Evolutionary conservation across 805 yeast species (phyloP).

Genomic region (Huiozyma sinensis): DNA sequence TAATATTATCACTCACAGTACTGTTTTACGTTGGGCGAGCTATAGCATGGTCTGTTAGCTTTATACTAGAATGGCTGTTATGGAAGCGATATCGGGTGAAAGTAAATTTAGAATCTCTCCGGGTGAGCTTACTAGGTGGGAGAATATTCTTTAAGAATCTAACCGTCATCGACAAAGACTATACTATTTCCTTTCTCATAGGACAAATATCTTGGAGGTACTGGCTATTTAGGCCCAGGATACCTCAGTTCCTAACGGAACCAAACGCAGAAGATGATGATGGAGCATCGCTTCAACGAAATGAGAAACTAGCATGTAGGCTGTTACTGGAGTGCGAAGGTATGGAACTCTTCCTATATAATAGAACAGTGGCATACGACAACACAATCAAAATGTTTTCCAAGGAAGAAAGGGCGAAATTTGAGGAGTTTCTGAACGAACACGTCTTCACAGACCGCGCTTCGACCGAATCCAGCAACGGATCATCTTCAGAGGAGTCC

Average conservation of each 20-base stretch:
- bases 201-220: conserved; percentile 83
- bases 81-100: conserved; percentile 56
- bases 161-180: conserved; percentile 61
- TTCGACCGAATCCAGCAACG: conserved; percentile 2
- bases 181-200: conserved; percentile 57
- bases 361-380: conserved; percentile 70
- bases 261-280: conserved; percentile 10
- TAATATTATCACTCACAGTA: conserved; percentile 49
- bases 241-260: conserved; percentile 12
- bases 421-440: conserved; percentile 14
- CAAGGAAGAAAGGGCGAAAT: conserved; percentile 14
- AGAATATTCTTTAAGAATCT: conserved; percentile 68
- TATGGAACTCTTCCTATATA: conserved; percentile 71
- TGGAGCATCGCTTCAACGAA: conserved; percentile 16
- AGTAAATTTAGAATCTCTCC: conserved; percentile 59
- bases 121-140: conserved; percentile 75
- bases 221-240: conserved; percentile 51
- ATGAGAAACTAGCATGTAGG: conserved; percentile 44
- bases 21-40: conserved; percentile 70
- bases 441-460: conserved; percentile 10
- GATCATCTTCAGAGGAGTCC: not conserved
- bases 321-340: conserved; percentile 58
- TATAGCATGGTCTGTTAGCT: conserved; percentile 50
- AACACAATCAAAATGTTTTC: conserved; percentile 35
- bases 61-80: conserved; percentile 38